Percentiles rank a stretch among this genome's conserved stretches.
Evolutionary conservation across 2,329 filamentous ascomycete species (phyloP).

Genomic region (Diaporthe sp.): DNA sequence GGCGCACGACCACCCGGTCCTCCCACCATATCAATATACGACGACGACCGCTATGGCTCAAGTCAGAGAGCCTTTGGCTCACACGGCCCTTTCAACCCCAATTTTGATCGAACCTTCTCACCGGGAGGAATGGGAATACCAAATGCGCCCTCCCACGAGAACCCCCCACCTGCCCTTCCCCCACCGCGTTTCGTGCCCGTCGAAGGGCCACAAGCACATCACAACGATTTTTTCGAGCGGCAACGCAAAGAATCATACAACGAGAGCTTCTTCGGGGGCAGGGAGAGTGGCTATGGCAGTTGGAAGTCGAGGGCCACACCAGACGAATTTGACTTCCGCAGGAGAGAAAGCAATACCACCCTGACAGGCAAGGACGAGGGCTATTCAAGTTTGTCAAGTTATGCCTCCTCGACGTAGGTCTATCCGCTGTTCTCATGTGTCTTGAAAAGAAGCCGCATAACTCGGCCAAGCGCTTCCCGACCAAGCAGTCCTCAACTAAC

Average conservation of each 20-base stretch:
- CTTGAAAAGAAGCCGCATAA: no score
- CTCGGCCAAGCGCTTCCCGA: constrained; percentile 47
- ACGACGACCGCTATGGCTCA: constrained; percentile 32
- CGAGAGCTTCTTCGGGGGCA: constrained; percentile 47
- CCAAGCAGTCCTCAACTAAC: constrained; percentile 42
- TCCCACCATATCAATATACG: constrained; percentile 38
- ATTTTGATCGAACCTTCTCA: constrained; percentile 34
- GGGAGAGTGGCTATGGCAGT: constrained; percentile 56
- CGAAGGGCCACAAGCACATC: constrained; percentile 51
- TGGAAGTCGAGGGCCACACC: constrained; percentile 45
- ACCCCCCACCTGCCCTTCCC: constrained; percentile 61
- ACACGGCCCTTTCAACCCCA: constrained; percentile 34
- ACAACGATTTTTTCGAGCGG: constrained; percentile 43
- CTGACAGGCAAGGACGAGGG: constrained; percentile 56
- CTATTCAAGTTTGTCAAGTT: constrained; percentile 48
- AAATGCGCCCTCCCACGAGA: constrained; percentile 50
- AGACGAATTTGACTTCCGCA: constrained; percentile 54
- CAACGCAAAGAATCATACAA: constrained; percentile 48
- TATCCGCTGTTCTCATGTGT: not conserved
- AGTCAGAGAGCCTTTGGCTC: constrained; percentile 36
- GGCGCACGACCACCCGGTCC: constrained; percentile 37
- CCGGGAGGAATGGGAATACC: constrained; percentile 58
- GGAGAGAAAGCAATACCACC: constrained; percentile 48
- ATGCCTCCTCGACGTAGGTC: constrained; percentile 40
- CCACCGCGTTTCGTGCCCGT: constrained; percentile 58